phyloP scores from a whole-genome alignment of 371 early-diverging fungal species.

The Zopfochytrium polystomum region DNA sequence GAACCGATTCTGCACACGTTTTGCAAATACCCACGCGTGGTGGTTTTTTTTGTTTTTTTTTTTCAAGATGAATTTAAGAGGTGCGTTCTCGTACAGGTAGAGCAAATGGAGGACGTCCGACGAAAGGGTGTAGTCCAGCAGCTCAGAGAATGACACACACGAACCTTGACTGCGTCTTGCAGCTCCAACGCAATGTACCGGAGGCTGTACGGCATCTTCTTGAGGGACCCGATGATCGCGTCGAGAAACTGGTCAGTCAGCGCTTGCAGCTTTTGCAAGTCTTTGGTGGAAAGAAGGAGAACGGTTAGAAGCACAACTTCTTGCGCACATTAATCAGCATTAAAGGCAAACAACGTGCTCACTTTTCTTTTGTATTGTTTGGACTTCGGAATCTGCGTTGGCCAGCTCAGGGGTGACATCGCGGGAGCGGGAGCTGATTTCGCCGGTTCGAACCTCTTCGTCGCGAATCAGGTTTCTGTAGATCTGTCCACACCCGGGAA shows the following conservation, averaged over 20 bases:
- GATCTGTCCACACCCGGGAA: conserved; percentile 55
- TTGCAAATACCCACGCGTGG: not conserved
- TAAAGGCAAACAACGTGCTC: conserved; percentile 36
- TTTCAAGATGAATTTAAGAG: not conserved
- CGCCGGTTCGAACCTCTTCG: conserved; percentile 87
- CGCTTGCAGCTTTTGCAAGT: conserved; percentile 70
- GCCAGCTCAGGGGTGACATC: conserved; percentile 82
- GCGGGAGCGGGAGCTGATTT: conserved; percentile 68
- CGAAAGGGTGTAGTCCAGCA: not conserved
- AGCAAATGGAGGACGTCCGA: too few relatives aligned
- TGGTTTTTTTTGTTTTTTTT: too few relatives aligned
- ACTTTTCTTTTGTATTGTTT: conserved; percentile 70
- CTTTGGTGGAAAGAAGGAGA: conserved; percentile 16
- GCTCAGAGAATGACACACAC: not conserved
- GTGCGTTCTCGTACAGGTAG: too few relatives aligned
- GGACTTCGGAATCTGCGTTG: conserved; percentile 79
- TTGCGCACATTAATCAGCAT: not conserved
- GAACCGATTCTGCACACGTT: conserved; percentile 62
- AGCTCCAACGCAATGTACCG: conserved; percentile 92
- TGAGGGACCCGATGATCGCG: conserved; percentile 73
- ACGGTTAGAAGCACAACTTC: not conserved
- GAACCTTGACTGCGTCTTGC: conserved; percentile 63
- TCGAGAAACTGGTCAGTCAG: conserved; percentile 77
- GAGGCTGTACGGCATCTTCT: conserved; percentile 91
- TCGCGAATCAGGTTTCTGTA: conserved; percentile 83